A percentile compares a stretch with the other conserved stretches of the same genome.
phyloP scores from a whole-genome alignment of 2,329 filamentous ascomycete genomes.

The Hypoxylon sp. region DNA sequence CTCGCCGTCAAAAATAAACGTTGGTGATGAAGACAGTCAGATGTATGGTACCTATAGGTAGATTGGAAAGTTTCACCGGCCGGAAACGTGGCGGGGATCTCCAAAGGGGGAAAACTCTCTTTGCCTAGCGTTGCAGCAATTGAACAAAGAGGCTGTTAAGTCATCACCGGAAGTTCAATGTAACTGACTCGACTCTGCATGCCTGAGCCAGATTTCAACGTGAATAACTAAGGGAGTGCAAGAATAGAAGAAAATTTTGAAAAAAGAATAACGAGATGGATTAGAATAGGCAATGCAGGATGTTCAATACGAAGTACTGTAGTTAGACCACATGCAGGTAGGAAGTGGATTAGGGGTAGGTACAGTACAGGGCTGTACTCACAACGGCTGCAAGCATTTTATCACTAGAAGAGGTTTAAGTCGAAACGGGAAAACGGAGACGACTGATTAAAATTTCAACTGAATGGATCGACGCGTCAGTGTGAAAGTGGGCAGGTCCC shows the following conservation, averaged over 20 bases:
- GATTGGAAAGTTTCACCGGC: slow-evolving; percentile 35
- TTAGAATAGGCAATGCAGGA: slow-evolving; percentile 27
- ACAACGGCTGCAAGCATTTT: slow-evolving; percentile 19
- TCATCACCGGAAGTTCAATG: slow-evolving; percentile 45
- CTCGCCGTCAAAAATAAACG: slow-evolving; percentile 27
- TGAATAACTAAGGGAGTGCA: slow-evolving; percentile 32
- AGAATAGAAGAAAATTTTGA: slow-evolving; percentile 28
- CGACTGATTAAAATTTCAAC: slow-evolving; percentile 35
- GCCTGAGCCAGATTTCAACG: slow-evolving; percentile 21
- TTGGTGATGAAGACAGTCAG: slow-evolving; percentile 20
- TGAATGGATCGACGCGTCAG: slow-evolving; percentile 43
- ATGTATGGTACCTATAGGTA: slow-evolving; percentile 25
- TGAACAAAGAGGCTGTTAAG: slow-evolving; percentile 49
- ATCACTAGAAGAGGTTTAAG: slow-evolving; percentile 10
- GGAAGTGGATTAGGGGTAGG: slow-evolving; percentile 34
- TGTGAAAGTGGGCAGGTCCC: slow-evolving; percentile 25
- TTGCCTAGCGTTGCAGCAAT: slow-evolving; percentile 35
- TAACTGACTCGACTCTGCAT: slow-evolving; percentile 27
- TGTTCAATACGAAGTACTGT: slow-evolving; percentile 36
- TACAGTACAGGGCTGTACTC: slow-evolving; percentile 20
- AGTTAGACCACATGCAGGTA: slow-evolving; percentile 11
- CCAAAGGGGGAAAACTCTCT: slow-evolving; percentile 41
- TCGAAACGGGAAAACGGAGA: slow-evolving; percentile 35
- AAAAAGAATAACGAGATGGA: slow-evolving; percentile 36
- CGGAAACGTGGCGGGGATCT: slow-evolving; percentile 40